Conservation (phyloP, 495 filamentous ascomycete genomes). For the Tetracladium setigerum region DNA sequence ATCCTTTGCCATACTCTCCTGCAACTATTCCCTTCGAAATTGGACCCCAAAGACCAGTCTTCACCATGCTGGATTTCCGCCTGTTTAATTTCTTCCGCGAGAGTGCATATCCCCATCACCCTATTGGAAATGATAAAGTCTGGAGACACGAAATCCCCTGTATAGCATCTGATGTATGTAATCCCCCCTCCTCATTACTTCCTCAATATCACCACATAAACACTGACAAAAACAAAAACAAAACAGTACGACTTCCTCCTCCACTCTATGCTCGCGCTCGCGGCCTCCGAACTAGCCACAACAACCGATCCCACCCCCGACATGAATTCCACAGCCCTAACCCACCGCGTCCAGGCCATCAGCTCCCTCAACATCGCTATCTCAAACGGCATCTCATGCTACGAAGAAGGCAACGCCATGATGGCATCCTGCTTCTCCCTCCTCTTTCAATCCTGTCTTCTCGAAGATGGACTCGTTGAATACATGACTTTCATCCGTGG, state of each 20-base stretch:
- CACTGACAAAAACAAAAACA: slow-evolving; percentile 1
- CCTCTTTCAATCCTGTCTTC: slow-evolving; percentile 50
- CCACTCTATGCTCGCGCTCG: slow-evolving; percentile 51
- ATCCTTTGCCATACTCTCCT: neutral
- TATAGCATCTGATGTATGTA: slow-evolving; percentile 45
- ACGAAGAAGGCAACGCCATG: slow-evolving; percentile 35
- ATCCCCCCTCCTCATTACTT: neutral
- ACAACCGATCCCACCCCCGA: slow-evolving; percentile 18
- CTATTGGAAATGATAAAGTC: slow-evolving; percentile 45
- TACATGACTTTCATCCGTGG: slow-evolving; percentile 58
- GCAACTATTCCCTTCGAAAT: slow-evolving; percentile 25
- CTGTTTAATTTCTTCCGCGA: slow-evolving; percentile 57
- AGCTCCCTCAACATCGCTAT: slow-evolving; percentile 42
- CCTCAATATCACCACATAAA: neutral
- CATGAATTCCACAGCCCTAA: slow-evolving; percentile 33
- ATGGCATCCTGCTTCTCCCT: slow-evolving; percentile 54
- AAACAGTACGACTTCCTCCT: slow-evolving; percentile 44
- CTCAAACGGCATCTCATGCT: slow-evolving; percentile 23
- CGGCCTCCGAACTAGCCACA: slow-evolving; percentile 44
- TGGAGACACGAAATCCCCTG: slow-evolving; percentile 54
- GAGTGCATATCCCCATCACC: slow-evolving; percentile 50
- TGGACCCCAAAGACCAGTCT: slow-evolving; percentile 36
- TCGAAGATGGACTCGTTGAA: slow-evolving; percentile 52
- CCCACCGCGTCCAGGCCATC: slow-evolving; percentile 50
- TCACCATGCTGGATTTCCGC: slow-evolving; percentile 50